Evolutionary conservation across 2,329 filamentous ascomycete genomes (phyloP), one percentile per base, ranked within the genome.

Genomic region (Gyromitra esculenta): DNA sequence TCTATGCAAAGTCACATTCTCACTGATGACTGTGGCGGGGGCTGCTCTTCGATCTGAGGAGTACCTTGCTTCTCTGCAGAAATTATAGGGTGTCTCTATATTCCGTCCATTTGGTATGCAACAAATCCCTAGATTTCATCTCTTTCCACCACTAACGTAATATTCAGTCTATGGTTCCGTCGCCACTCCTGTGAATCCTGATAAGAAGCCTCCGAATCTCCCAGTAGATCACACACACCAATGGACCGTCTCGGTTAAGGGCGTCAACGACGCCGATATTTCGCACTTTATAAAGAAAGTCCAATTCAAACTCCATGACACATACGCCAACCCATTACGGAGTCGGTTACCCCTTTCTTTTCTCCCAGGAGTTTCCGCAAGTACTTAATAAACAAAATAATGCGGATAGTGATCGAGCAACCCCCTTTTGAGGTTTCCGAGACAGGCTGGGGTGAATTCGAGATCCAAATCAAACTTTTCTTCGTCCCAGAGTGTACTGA

Each of bases 361-460:
- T 5, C 39, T 43, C 50, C 45, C 48, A 21, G 43, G 39, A 54
- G 57, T 63, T 21, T 64, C 2, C 45, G 35, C 50, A 35, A 35
- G 39, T 59, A 25, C 8, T 35, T 25, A 60, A 63, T 18, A 5
- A 25, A 15, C 35, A 57, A 57, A n/a, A 25, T 18, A 18, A 25
- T 54, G 48, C 59, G 56, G 43, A 41, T 68, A 81, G 80, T 91
- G 83, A 87, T 96, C 81, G 94, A 97, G 81, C 89, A 89, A 77
- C 89, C 92, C 82, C 94, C 86, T 9, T 99, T 97, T 81, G 87
- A 93, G 81, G 91, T 98, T 77, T 89, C 89, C 78, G 96, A 98
- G 84, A 98, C 96, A 0, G 96, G 96, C 63, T 99, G 96, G 92
- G 96, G 96, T 81, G 96, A 97, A 85, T 99, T 99, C 85, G 93